Conservation (phyloP, 2,329 filamentous ascomycete genomes). For the Tothia fuscella region DNA sequence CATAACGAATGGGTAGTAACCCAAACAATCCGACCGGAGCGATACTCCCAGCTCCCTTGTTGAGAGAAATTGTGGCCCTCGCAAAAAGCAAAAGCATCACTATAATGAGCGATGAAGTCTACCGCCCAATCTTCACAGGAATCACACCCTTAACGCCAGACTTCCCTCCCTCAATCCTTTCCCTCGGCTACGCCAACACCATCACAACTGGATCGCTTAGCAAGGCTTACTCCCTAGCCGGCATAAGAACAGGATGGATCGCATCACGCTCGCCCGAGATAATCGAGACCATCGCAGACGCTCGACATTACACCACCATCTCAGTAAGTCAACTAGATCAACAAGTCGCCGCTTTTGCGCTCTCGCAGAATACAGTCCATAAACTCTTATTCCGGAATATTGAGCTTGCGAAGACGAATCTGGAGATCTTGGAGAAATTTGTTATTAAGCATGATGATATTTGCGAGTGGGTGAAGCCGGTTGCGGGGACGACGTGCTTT, state of each 20-base stretch:
- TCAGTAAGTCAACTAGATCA: conserved; percentile 77
- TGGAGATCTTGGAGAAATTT: conserved; percentile 54
- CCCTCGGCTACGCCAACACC: conserved; percentile 58
- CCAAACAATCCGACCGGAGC: conserved; percentile 76
- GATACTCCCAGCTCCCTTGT: conserved; percentile 48
- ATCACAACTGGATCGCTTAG: conserved; percentile 72
- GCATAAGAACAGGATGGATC: conserved; percentile 74
- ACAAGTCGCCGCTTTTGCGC: conserved; percentile 61
- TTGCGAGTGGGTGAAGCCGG: conserved; percentile 61
- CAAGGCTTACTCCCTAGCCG: conserved; percentile 74
- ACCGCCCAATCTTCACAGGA: conserved; percentile 69
- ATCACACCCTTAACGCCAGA: conserved; percentile 41
- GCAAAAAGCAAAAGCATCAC: conserved; percentile 52
- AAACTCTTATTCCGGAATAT: conserved; percentile 52
- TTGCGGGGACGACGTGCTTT: conserved; percentile 70
- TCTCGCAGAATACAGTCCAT: conserved; percentile 53
- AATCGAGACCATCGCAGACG: conserved; percentile 50
- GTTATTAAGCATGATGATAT: conserved; percentile 51
- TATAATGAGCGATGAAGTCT: conserved; percentile 70
- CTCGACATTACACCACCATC: conserved; percentile 76
- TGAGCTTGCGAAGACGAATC: conserved; percentile 54
- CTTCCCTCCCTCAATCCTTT: conserved; percentile 55
- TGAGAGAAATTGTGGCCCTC: conserved; percentile 51
- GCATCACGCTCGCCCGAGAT: conserved; percentile 52
- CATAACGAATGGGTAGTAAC: conserved; percentile 45